Evolutionary conservation across 441 rosid species (phyloP), one percentile per base, ranked within the genome.

Genomic region (Erysimum pusillum): DNA sequence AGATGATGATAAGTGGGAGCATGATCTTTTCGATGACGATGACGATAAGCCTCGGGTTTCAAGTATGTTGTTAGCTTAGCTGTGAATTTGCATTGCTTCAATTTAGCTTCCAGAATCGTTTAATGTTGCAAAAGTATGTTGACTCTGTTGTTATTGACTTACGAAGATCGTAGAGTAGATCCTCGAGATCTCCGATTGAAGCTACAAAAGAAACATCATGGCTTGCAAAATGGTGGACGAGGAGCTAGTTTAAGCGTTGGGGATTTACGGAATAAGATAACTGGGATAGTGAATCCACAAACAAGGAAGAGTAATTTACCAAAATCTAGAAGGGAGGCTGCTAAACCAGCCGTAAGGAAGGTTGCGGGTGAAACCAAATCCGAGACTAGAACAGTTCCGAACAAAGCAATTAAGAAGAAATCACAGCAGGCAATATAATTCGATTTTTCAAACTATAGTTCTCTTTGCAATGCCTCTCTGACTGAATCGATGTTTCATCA

Each of bases 1-100:
- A 68, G 46, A 35, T 62, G 94, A 89, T 75, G 98, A 93, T 80
- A 96, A 87, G 79, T 96, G 99, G 99, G 94, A 93, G 85, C 99
- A 96, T 80, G 98, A 96, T 87, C 97, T 96, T 79, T 93, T 81
- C 68, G 80, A 6, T 73, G 79, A 7, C 2, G 18, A 56, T 36
- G 79, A 85, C 58, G 81, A 25, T 25, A 25, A 69, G 73, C 89
- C 86, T 38, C 88, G 52, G 56, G 61, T 76, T 72, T 85, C 97
- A 80, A 84, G 98, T 96, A 96, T 74, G 91, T 41, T 62, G 28
- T 39, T 62, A 13, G 49, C 66, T 61, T 62, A 20, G 49, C 66
- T 61, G 10, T 60, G 9, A 36, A 9, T 38, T 60, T 61, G 11
- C 9, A 25, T 39, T 39, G 32, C 41, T 51, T 71, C 4, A 61